phyloP scores from a whole-genome alignment of 2,329 filamentous ascomycete genomes.

The Cylindrodendrum hubeiense region DNA sequence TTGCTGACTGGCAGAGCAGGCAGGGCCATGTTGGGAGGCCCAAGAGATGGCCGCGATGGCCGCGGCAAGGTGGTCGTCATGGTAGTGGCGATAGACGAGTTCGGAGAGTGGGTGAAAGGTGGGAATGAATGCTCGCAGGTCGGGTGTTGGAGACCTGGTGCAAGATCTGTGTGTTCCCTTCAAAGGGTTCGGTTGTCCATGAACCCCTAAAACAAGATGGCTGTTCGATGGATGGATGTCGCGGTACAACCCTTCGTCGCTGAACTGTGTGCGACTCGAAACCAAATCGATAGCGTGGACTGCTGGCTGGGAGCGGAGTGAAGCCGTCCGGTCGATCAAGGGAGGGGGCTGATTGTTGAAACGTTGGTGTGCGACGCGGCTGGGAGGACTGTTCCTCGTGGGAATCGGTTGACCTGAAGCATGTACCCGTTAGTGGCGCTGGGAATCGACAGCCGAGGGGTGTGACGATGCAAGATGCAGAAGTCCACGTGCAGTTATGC shows the following conservation, averaged over 20 bases:
- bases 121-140: slow-evolving; percentile 32
- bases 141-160: slow-evolving; percentile 34
- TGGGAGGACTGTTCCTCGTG: slow-evolving; percentile 31
- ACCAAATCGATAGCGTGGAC: slow-evolving; percentile 25
- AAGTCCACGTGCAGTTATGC: slow-evolving; percentile 25
- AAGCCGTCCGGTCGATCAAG: slow-evolving; percentile 33
- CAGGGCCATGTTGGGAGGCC: slow-evolving; percentile 78
- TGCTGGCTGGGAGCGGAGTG: slow-evolving; percentile 27
- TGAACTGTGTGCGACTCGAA: slow-evolving; percentile 6
- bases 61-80: slow-evolving; percentile 72
- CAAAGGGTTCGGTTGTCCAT: slow-evolving; percentile 45
- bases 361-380: slow-evolving; percentile 34
- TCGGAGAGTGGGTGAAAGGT: slow-evolving; percentile 23
- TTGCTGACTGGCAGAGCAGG: slow-evolving; percentile 81
- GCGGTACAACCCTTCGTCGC: slow-evolving; percentile 16
- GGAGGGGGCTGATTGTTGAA: slow-evolving; percentile 35
- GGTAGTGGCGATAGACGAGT: slow-evolving; percentile 11
- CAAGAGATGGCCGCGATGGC: slow-evolving; percentile 75
- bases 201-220: slow-evolving; percentile 35
- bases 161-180: slow-evolving; percentile 37
- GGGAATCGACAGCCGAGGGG: slow-evolving; percentile 19
- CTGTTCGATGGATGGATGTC: slow-evolving; percentile 32
- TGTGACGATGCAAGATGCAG: slow-evolving; percentile 26
- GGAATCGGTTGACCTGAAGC: slow-evolving; percentile 34
- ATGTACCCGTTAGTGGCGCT: slow-evolving; percentile 36